Evolutionary conservation across 148 eudicot genomes (phyloP).

Genomic region (Silene conica): DNA sequence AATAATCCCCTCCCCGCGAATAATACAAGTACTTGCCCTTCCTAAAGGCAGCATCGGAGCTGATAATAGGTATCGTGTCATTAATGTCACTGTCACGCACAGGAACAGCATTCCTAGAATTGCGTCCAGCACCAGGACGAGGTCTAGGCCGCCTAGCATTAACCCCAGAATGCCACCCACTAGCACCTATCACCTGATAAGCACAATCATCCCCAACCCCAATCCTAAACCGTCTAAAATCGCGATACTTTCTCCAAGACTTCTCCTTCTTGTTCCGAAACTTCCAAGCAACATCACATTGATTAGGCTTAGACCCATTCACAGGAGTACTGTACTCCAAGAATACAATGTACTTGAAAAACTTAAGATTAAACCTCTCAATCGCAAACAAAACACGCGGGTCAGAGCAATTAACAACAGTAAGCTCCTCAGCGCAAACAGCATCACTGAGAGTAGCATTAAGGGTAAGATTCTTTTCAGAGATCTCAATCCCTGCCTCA

Average conservation of each 20-base stretch:
- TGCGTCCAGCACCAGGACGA: constrained; percentile 27
- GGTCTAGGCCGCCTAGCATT: constrained; percentile 72
- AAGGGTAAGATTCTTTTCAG: constrained; percentile 37
- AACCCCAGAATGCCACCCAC: constrained; percentile 89
- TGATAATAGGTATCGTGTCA: constrained; percentile 66
- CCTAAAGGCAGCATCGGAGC: constrained; percentile 52
- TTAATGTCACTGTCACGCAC: constrained; percentile 66
- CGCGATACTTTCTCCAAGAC: constrained; percentile 87
- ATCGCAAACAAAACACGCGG: constrained; percentile 65
- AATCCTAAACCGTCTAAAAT: constrained; percentile 78
- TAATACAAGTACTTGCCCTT: constrained; percentile 82
- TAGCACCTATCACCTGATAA: constrained; percentile 52
- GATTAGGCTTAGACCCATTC: constrained; percentile 58
- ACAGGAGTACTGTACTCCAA: constrained; percentile 65
- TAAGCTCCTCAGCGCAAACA: constrained; percentile 39
- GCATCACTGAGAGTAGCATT: constrained; percentile 31
- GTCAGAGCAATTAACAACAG: constrained; percentile 70
- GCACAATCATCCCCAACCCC: constrained; percentile 61
- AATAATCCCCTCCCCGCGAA: constrained; percentile 93
- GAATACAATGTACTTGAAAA: constrained; percentile 62
- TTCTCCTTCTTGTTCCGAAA: constrained; percentile 81
- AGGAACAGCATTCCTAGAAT: constrained; percentile 29
- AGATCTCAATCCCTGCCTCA: constrained; percentile 42
- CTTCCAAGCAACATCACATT: constrained; percentile 93
- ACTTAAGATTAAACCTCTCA: constrained; percentile 65